Evolutionary conservation across 2,329 filamentous ascomycete genomes (phyloP).

Genomic region (Trichoderma sp.): DNA sequence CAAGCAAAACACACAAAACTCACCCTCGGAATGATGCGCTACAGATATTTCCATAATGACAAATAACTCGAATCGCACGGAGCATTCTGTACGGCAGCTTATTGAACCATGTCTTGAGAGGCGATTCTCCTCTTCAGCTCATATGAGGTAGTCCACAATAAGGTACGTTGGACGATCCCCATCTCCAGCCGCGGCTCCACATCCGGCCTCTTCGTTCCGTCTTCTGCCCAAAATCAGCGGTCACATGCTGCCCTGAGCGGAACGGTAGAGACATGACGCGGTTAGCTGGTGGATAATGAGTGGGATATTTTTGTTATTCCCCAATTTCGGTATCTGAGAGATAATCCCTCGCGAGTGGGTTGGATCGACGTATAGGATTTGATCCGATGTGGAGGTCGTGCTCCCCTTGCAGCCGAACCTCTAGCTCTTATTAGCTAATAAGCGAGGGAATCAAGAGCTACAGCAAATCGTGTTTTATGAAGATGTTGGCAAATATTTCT

Average conservation of each 20-base stretch:
- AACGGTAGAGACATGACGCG: conserved; percentile 5
- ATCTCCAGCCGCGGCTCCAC: background rate
- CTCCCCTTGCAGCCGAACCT: conserved; percentile 10
- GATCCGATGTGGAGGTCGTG: conserved; percentile 3
- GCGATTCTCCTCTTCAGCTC: background rate
- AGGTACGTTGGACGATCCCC: background rate
- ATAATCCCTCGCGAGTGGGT: conserved; percentile 1
- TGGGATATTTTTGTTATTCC: background rate
- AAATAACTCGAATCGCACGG: background rate
- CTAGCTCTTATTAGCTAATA: conserved; percentile 3
- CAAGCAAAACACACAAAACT: background rate
- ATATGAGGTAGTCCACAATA: background rate
- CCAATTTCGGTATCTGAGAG: background rate
- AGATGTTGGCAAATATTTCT: background rate
- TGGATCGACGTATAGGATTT: conserved; percentile 15
- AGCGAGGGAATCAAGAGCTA: background rate
- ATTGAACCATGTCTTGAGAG: background rate
- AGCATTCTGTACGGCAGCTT: background rate
- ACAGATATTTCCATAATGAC: background rate
- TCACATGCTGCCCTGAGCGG: background rate
- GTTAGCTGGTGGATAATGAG: background rate
- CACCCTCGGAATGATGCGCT: background rate
- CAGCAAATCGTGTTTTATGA: background rate
- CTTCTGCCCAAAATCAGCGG: background rate
- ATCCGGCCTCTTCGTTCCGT: background rate